Base-by-base conservation (phyloP, 345 rosid genomes). In the Lenwebbia sp. region DNA sequence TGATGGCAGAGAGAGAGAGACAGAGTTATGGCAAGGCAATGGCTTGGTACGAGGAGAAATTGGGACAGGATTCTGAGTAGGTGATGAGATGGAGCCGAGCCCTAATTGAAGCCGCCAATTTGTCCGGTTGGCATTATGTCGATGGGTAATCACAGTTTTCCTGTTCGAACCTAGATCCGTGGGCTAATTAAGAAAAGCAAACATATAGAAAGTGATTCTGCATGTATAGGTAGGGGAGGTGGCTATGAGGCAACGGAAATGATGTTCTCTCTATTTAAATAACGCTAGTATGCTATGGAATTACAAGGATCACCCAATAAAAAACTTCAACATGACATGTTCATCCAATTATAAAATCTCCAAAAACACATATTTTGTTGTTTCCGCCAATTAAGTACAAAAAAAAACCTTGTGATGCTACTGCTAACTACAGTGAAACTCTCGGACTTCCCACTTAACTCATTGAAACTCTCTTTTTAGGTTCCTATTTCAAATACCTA, bases 21-120 rank as follows among this genome's bases (percentile, higher is more conserved):
- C 44, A 41, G 44, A 41, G 44, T 55, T 55, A 9, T 55, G 58
- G 58, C 58, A 1, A 55, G 5, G 13, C 58, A 55, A 23, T 55
- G n/a, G 58, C 58, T 5, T 22, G n/a, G 1, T n/a, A 55, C n/a
- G 13, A 55, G n/a, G 0, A 55, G 58, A 23, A 22, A 4, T 0
- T 23, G 58, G 58, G 58, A 22, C 0, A 23, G 58, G 58, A 3
- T 55, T 1, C n/a, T 23, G 58, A 55, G 58, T 22, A 12, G 58
- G n/a, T 55, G 58, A 0, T 4, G 13, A 55, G 23, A 55, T 55
- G 58, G 58, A 55, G 58, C n/a, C 1, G 23, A 55, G 58, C n/a
- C n/a, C 58, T 55, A 55, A 55, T 0, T 0, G 5, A 55, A 55
- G 58, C 58, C 0, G 58, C 0, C 58, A 23, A 55, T 55, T 55